Base-by-base conservation (phyloP, 129 eudicot species). In the Smallanthus sonchifolius region DNA sequence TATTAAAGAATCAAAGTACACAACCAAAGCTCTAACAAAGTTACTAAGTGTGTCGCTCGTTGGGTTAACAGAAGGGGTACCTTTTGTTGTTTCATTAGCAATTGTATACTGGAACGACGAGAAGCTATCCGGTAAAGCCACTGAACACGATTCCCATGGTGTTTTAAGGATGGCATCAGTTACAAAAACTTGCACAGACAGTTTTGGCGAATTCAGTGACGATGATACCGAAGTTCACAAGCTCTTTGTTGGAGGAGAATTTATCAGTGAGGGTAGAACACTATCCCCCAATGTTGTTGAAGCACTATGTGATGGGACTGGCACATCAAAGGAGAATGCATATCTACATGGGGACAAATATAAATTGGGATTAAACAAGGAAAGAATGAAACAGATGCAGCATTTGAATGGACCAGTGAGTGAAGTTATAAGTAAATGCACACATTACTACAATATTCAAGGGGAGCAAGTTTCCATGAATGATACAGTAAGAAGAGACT, bases 1-100 rank as follows among this genome's bases (percentile, higher is more conserved):
- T 13, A 38, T 82, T 17, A 76, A 49, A 51, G 75, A 74, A 55
- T 61, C 82, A 7, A 79, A 63, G 48, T 51, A 77, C 49, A 72
- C 48, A 2, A 51, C 73, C 48, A 79, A 72, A 68, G 42, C 7
- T 40, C 14, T 82, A 42, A 55, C 40, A 8, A 73, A 75, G 64
- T 51, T 78, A 6, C 54, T 82, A 14, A 32, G 86, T 76, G 63
- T 85, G 48, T 75, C 80, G 2, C 30, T 82, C 35, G 63, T 82
- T 64, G 83, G 82, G 37, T 34, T 85, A 47, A 66, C 77, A 37
- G 86, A 82, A 34, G 84, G 80, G 6, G 70, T 82, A 9, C 78
- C 82, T 19, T 71, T 79, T 39, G 84, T 82, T 35, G 64, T 85
- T 69, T 75, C 89, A 20, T 4, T 79, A n/a, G 86, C 86, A 24